Base-by-base conservation (phyloP, 208 protist species). In the Porcisia hertigi region DNA sequence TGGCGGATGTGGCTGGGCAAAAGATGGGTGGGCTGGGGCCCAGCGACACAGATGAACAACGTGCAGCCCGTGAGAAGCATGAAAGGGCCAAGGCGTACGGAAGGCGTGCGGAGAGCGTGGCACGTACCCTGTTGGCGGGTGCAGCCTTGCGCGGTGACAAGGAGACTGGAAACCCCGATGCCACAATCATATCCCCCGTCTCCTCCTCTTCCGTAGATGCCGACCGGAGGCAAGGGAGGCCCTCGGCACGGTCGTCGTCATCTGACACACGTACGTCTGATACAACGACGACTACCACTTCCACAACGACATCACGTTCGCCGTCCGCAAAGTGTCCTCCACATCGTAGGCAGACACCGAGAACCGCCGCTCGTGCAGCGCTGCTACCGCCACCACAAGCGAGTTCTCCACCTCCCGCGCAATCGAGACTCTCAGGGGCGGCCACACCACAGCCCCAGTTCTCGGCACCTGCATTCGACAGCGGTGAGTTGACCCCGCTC, bases 1-100 rank as follows among this genome's bases (percentile, higher is more conserved):
- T 94, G 79, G 78, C 87, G 20, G 67, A 86, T 53, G 79, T 90
- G 14, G 81, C 85, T 39, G 57, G 79, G 39, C 58, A 75, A 6
- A 85, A 88, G 62, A 63, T 49, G 2, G 88, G 92, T n/a, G 87
- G 91, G 0, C 72, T 95, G 25, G 93, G 91, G 0, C 89, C 88
- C 1, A 85, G 79, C 47, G 93, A 97, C 84, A 96, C 88, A 18
- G 93, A 97, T 65, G 91, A 77, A 62, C 91, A 94, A 76, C 89
- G 91, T 1, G 73, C 75, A 25, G 91, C 91, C 1, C 78, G 74
- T 4, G 83, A 84, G 69, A 80, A 83, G 34, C 83, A 87, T 66
- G 75, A 79, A 75, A 81, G 90, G 18, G 80, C 91, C 55, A 64
- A 71, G 23, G 82, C 82, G 66, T 97, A 97, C 83, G 89, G 85